Percentiles rank a stretch among this genome's conserved stretches.
Evolutionary conservation across 2,329 filamentous ascomycete genomes (phyloP).

Genomic region (Amphichorda felina): DNA sequence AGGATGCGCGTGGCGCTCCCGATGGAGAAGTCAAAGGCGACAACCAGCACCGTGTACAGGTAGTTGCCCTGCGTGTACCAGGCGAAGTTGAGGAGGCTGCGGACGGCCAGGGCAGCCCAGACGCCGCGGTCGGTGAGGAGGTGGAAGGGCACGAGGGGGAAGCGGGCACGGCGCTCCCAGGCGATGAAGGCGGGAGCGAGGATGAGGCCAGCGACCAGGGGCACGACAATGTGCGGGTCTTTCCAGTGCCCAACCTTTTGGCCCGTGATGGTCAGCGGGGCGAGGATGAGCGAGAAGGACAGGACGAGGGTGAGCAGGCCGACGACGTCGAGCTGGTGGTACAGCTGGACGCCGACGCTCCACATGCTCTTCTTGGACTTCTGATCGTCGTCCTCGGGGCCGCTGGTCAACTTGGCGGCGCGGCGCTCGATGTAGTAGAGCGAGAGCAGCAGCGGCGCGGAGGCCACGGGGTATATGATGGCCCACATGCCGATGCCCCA

Average conservation of each 20-base stretch:
- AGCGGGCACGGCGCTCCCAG: slow-evolving; percentile 39
- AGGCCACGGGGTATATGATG: slow-evolving; percentile 45
- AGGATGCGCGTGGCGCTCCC: slow-evolving; percentile 42
- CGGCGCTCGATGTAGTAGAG: slow-evolving; percentile 20
- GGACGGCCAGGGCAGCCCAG: slow-evolving; percentile 47
- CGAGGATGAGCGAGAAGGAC: slow-evolving; percentile 33
- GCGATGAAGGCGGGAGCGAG: slow-evolving; percentile 35
- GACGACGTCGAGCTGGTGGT: slow-evolving; percentile 41
- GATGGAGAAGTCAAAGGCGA: slow-evolving; percentile 44
- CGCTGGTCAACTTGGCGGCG: slow-evolving; percentile 1
- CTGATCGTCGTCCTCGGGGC: slow-evolving; percentile 1
- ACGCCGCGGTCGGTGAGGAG: slow-evolving; percentile 47
- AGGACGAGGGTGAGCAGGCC: slow-evolving; percentile 33
- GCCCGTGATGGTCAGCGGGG: slow-evolving; percentile 42
- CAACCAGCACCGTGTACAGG: slow-evolving; percentile 45
- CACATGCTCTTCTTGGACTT: neutral
- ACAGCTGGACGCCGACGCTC: slow-evolving; percentile 19
- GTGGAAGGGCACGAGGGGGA: slow-evolving; percentile 44
- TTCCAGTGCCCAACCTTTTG: slow-evolving; percentile 34
- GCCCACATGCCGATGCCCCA: slow-evolving; percentile 56
- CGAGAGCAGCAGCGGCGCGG: slow-evolving; percentile 38
- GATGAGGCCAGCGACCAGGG: slow-evolving; percentile 36
- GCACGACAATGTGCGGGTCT: slow-evolving; percentile 35
- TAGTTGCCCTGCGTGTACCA: slow-evolving; percentile 50
- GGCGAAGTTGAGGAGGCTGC: slow-evolving; percentile 32